Conservation (phyloP, 140 eudicot species). For the Oenanthe javanica region DNA sequence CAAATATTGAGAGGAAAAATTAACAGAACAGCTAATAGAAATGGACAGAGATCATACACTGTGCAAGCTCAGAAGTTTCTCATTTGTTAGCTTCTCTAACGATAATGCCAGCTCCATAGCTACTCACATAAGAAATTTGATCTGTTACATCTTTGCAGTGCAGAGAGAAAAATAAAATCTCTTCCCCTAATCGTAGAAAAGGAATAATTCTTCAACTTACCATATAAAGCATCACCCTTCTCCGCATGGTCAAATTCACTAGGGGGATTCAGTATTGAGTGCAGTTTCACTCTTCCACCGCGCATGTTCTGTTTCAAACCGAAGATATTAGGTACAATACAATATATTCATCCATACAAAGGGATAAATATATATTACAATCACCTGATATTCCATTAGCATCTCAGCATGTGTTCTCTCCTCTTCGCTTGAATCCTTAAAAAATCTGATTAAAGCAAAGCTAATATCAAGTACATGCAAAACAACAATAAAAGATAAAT, state of each 20-base stretch:
- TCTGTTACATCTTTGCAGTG: background rate
- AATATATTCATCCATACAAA: background rate
- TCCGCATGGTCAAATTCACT: constrained; percentile 75
- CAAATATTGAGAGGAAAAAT: background rate
- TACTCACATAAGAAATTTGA: constrained; percentile 17
- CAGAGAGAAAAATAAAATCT: background rate
- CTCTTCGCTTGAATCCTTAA: constrained; percentile 83
- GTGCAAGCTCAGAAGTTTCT: constrained; percentile 55
- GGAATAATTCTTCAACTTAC: constrained; percentile 23
- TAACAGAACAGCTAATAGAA: constrained; percentile 14
- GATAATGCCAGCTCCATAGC: constrained; percentile 94
- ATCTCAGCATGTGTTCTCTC: constrained; percentile 88
- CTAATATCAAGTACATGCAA: background rate
- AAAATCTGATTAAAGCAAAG: constrained; percentile 41
- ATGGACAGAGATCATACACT: constrained; percentile 22
- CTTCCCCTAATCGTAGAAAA: background rate
- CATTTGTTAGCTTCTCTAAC: constrained; percentile 76
- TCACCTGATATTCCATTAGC: constrained; percentile 77
- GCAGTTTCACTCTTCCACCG: constrained; percentile 81
- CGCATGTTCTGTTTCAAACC: constrained; percentile 48
- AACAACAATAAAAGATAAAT: background rate
- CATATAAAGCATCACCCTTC: constrained; percentile 87
- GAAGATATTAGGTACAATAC: background rate
- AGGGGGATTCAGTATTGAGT: constrained; percentile 43
- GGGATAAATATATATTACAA: background rate